These are phyloP conservation scores for Pichia deserticola DNA, from an alignment of 805 yeast species.

Conservation along the genomic window DNA sequence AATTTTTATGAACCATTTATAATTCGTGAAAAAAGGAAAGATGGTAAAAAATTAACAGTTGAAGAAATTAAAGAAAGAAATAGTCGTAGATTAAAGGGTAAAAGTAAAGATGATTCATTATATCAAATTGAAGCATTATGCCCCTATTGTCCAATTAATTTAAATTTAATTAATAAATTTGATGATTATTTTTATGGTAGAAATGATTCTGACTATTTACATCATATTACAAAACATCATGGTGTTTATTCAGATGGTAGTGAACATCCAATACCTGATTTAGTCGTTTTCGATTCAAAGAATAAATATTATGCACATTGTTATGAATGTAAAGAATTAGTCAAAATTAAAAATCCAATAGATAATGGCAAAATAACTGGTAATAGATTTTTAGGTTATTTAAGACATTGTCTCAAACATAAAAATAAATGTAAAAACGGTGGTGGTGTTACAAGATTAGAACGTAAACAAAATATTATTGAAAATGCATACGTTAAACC, in stretches of 20 bases:
- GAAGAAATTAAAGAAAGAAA: not conserved
- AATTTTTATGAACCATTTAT: conserved; percentile 14
- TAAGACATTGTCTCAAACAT: conserved; percentile 25
- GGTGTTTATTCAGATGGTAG: conserved; percentile 26
- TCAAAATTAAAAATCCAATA: conserved; percentile 15
- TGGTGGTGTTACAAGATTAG: not conserved
- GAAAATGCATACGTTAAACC: not conserved
- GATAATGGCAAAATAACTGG: not conserved
- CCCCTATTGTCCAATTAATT: conserved; percentile 20
- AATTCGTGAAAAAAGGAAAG: conserved; percentile 13
- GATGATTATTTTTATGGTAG: conserved; percentile 21
- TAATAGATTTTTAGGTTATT: conserved; percentile 21
- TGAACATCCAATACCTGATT: conserved; percentile 19
- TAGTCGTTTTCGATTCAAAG: conserved; percentile 14
- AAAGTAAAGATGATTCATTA: conserved; percentile 10
- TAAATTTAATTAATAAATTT: not conserved
- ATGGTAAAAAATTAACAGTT: not conserved
- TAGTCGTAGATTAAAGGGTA: not conserved
- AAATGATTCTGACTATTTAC: conserved; percentile 25
- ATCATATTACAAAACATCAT: conserved; percentile 28
- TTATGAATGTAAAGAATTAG: conserved; percentile 14
- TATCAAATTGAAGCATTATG: conserved; percentile 23
- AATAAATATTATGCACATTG: conserved; percentile 19
- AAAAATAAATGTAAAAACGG: conserved; percentile 18
- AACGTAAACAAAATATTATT: not conserved